A percentile compares a stretch with the other conserved stretches of the same genome.
phyloP scores from a whole-genome alignment of 306 rosid species.

The Cucumis cinereus region DNA sequence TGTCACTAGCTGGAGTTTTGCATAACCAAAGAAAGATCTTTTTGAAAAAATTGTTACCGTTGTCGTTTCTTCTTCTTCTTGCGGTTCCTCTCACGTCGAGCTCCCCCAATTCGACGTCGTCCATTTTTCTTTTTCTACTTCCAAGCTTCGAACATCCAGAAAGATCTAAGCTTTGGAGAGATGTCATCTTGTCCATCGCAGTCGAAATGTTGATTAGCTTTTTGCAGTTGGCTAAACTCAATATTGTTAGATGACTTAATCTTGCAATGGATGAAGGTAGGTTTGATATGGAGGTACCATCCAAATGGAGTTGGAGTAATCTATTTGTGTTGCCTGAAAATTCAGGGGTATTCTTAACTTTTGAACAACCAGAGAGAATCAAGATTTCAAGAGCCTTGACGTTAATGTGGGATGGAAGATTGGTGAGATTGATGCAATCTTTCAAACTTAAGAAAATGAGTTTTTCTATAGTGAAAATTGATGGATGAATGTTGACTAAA shows the following conservation, averaged over 20 bases:
- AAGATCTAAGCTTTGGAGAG: not conserved
- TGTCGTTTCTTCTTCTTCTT: not conserved
- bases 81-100: not conserved
- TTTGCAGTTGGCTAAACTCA: not conserved
- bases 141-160: not conserved
- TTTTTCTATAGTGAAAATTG: conserved; percentile 1
- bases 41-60: not conserved
- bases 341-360: conserved; percentile 1
- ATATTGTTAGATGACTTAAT: not conserved
- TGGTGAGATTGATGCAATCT: not conserved
- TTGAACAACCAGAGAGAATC: not conserved
- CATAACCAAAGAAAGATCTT: not conserved
- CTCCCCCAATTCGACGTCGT: not conserved
- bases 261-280: not conserved
- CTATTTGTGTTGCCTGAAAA: not conserved
- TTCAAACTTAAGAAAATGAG: not conserved
- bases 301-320: not conserved
- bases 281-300: not conserved
- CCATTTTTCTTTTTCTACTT: not conserved
- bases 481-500: conserved; percentile 11
- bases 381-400: not conserved
- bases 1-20: not conserved
- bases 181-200: not conserved
- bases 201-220: not conserved
- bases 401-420: not conserved